Base-by-base conservation (phyloP, 148 eudicot species). In the Polygonum aviculare region DNA sequence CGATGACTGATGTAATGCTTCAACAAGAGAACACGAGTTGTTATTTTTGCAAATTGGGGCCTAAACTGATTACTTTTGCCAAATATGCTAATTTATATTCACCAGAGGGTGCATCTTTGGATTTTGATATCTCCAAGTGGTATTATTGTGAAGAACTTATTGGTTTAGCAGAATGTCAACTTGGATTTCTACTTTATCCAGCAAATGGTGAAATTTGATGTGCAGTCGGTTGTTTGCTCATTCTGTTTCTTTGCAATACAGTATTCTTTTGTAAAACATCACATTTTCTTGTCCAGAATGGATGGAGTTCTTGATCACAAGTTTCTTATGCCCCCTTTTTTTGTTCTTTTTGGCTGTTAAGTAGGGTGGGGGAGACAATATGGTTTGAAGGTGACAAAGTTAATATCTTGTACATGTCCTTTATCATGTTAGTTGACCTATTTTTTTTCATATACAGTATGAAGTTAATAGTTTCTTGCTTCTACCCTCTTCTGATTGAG, bases 401-500 rank as follows among this genome's bases (percentile, higher is more conserved):
- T 35, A 11, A 33, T 60, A 4, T 60, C 18, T 14, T 67, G 21
- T 15, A 35, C 7, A 36, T 9, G 7, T 65, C 44, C 5, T 14
- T 36, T 36, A 38, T 38, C 44, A 31, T 36, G 45, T 67, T 36
- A 36, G 6, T 35, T 36, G 19, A 16, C n/a, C 1, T 67, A 3
- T 15, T 15, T 36, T 14, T 35, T 67, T 22, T 9, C 5, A 31
- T 38, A 36, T 26, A 26, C 31, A 26, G 1, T 67, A 67, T 2
- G 21, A 67, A 10, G 44, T 67, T 35, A 15, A 67, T 19, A 36
- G 36, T 67, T 67, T 36, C 21, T 9, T 67, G 45, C 45, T 67
- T 65, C 21, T 35, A 10, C 78, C 72, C 74, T 76, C 79, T 73
- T 72, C 55, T 82, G 75, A 50, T n/a, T 31, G 44, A 72, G 77